Base-by-base conservation (phyloP, 169 alveolate species). In the Eimeria sp. region DNA sequence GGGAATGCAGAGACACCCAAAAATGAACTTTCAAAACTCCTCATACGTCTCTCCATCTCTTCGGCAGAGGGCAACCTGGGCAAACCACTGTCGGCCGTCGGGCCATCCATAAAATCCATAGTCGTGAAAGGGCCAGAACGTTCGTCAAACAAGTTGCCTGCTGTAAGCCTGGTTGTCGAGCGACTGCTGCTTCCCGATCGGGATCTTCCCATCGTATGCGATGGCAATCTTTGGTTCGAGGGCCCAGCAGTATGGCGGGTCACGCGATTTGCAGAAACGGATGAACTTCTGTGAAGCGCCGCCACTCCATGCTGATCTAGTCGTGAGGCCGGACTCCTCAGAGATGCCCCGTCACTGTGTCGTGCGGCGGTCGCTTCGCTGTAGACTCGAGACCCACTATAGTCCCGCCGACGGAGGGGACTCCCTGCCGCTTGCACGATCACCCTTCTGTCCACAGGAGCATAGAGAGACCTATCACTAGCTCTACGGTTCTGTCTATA, bases 401-500 rank as follows among this genome's bases (percentile, higher is more conserved):
- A 71, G 80, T 71, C 80, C 6, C 11, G 80, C 6, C 54, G 80
- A 33, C 80, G 49, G n/a, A 18, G 80, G 80, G 80, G 33, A 71
- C 52, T 71, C 13, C 80, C 54, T n/a, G 80, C 80, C 49, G 80
- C 80, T n/a, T 71, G 80, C 80, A 37, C 80, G 33, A 16, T 71
- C 54, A 71, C 80, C 80, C 80, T 71, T 37, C 80, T 71, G 80
- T 71, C 80, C 49, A 71, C 80, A 71, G 80, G 80, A 16, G 80
- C 80, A 37, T 13, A 71, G 25, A 71, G 80, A 16, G 54, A 16
- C 80, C 49, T 71, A 33, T 71, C 80, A 14, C 23, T 52, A 33
- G 77, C 20, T 30, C 77, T 46, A 9, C 80, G 80, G 54, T 54
- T 33, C 80, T 71, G 80, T 25, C 80, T 33, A 71, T 71, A 30